These are phyloP conservation scores for Mycena latifolia DNA, from an alignment of 768 basidiomycete genomes.

Conservation along the genomic window DNA sequence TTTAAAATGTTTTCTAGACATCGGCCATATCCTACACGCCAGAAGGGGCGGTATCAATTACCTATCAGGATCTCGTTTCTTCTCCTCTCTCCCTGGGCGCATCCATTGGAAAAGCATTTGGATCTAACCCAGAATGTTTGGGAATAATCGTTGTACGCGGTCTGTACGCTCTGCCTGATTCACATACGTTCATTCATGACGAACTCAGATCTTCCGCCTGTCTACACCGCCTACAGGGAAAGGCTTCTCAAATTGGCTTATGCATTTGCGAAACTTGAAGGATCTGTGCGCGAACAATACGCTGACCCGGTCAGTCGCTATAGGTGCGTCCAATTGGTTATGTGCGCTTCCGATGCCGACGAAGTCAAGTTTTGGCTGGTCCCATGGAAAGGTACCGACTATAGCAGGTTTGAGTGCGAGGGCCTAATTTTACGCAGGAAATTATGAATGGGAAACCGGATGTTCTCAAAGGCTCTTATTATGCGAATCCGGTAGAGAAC, in stretches of 20 bases:
- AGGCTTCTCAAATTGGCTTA: constrained; percentile 81
- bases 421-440: constrained; percentile 48
- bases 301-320: constrained; percentile 80
- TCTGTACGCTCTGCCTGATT: not conserved
- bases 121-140: constrained; percentile 78
- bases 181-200: not conserved
- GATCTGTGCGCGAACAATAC: constrained; percentile 76
- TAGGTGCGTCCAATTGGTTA: constrained; percentile 57
- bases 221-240: constrained; percentile 74
- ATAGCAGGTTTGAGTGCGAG: not conserved
- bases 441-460: constrained; percentile 78
- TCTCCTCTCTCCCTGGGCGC: constrained; percentile 64
- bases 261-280: constrained; percentile 80
- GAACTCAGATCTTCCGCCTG: constrained; percentile 68
- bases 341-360: not conserved
- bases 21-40: constrained; percentile 44
- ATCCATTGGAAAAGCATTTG: constrained; percentile 87
- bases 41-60: constrained; percentile 70
- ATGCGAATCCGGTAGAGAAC: constrained; percentile 79
- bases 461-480: constrained; percentile 92
- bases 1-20: not conserved
- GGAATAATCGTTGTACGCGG: constrained; percentile 86
- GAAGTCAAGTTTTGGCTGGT: constrained; percentile 92
- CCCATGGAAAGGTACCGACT: constrained; percentile 78
- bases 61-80: constrained; percentile 69